Base-by-base conservation (phyloP, 2,329 filamentous ascomycete species). In the Camillea tinctor region DNA sequence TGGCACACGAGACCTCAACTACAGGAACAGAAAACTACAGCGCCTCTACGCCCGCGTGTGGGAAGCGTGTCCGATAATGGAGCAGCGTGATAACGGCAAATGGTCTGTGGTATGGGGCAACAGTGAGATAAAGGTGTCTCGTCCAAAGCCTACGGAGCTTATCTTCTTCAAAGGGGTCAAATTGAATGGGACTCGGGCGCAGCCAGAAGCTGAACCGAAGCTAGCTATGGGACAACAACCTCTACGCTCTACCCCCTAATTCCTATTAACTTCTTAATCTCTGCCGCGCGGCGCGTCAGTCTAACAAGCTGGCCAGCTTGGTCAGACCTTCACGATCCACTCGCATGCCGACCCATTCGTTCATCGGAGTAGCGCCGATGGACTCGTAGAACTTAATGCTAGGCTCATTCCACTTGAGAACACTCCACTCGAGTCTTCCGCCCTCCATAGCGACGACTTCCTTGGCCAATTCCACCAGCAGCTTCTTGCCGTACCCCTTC, bases 371-470 rank as follows among this genome's bases (percentile, higher is more conserved):
- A 1, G 90, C 91, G 1, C 91, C 91, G 56, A 88, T 83, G 60
- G 80, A 82, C 75, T 88, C 81, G 73, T 98, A 98, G 71, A 98
- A 97, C 68, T 88, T 81, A 77, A 98, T 90, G 73, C 90, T 93
- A 7, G 92, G 91, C 80, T 91, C 86, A 72, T 98, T 98, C 93
- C 93, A 97, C 77, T 91, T 94, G 69, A 97, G 76, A 64, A 97
- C 95, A 66, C 84, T 88, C 94, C 94, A 98, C 72, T 98, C 93
- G 58, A 98, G 77, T 60, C 94, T 82, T 7, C 83, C 87, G 1
- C 93, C 93, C 2, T 84, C 81, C 65, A 93, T 88, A 56, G 84
- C 82, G 56, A 90, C 71, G 2, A 92, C 88, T 78, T 97, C 91
- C 70, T 84, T 86, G n/a, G 93, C 94, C 72, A 97, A 78, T 66